Base-by-base conservation (phyloP, 768 basidiomycete genomes). In the Trametes cingulata region DNA sequence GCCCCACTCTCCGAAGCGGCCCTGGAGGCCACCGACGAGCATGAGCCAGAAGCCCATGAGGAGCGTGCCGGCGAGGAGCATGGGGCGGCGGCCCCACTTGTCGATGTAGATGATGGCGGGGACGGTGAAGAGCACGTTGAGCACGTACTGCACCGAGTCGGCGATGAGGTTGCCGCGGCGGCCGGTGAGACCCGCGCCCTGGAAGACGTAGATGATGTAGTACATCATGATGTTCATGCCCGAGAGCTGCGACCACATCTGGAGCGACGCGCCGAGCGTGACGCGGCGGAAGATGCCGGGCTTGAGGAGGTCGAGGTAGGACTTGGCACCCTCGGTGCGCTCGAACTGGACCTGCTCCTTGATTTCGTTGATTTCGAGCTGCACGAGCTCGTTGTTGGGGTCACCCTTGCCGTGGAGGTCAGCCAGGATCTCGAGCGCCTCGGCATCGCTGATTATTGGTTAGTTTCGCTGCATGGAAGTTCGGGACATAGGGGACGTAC, bases 181-280 rank as follows among this genome's bases (percentile, higher is more conserved):
- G 25, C 88, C 89, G 0, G 85, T 87, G n/a, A 91, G 76, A 68
- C 90, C 90, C 45, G 90, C 88, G 59, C 85, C 85, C 66, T 87
- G 80, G 76, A 91, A 90, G 46, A 91, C 90, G 61, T 88, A 88
- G 64, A 88, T 76, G 58, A 77, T 73, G 66, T 77, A 76, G 75
- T 86, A 84, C 88, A 91, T 88, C 89, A 91, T 91, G 66, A 90
- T 82, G 69, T 91, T 90, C 85, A 91, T 89, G 36, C 88, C 87
- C 10, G 79, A 80, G 19, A 90, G 75, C 68, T 91, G 90, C 61
- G 83, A 85, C 90, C 89, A 91, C 83, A 87, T 87, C 72, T 93
- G 90, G 39, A 91, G 75, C n/a, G 79, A 78, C 60, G 80, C 78
- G 37, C 89, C 91, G 24, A 92, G 80, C 59, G 81, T 74, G 27